Conservation (phyloP, 305 asterid species). For the Caryopteris hybrid region DNA sequence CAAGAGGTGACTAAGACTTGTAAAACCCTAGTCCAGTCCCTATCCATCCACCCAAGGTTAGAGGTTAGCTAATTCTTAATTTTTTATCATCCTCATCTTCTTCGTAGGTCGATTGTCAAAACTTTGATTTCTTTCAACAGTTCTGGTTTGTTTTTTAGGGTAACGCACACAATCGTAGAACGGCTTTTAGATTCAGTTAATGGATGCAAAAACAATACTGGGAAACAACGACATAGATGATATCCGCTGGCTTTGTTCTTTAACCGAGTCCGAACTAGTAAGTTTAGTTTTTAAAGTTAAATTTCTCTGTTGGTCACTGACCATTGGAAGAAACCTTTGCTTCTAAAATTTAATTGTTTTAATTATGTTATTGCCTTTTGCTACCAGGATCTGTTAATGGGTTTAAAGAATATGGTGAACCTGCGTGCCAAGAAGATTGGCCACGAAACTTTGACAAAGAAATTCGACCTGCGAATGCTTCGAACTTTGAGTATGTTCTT, state of each 20-base stretch:
- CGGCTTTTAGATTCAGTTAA: not conserved
- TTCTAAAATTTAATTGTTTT: not conserved
- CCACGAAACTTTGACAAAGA: conserved; percentile 38
- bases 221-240: conserved; percentile 52
- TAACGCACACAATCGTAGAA: too few relatives aligned
- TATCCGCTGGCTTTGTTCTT: conserved; percentile 68
- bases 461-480: conserved; percentile 52
- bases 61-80: too few relatives aligned
- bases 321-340: not conserved
- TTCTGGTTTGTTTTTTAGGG: too few relatives aligned
- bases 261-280: conserved; percentile 62
- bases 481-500: conserved; percentile 49
- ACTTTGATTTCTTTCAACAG: too few relatives aligned
- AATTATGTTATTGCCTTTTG: not conserved
- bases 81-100: too few relatives aligned
- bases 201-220: conserved; percentile 18
- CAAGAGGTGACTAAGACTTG: too few relatives aligned
- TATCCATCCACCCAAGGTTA: too few relatives aligned
- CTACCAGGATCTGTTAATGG: conserved; percentile 53
- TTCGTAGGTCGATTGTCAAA: too few relatives aligned
- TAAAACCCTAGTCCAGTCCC: too few relatives aligned
- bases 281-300: conserved; percentile 5
- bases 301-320: not conserved
- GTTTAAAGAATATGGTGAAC: conserved; percentile 43
- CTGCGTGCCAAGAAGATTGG: conserved; percentile 60